Evolutionary conservation across 116 monocot species (phyloP), one percentile per base, ranked within the genome.

Genomic region (Papilionanthe hybrid): DNA sequence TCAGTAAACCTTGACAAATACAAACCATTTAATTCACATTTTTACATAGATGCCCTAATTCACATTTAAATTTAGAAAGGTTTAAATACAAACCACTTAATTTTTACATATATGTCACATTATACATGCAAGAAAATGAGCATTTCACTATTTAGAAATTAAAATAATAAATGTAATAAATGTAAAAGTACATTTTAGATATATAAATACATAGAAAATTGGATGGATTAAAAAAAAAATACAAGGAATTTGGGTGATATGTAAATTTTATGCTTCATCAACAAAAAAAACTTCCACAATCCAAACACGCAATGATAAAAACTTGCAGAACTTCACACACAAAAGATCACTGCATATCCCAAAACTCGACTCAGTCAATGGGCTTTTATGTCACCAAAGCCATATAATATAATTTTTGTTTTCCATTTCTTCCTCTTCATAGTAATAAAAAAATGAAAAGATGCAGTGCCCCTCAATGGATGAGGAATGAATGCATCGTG

Each of bases 401-500:
- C 11, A 29, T 13, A 32, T 28, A 10, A 68, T 32, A 30, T 30
- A 17, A 2, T 11, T 68, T 15, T 37, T 22, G 22, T 58, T 57
- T 17, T 2, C 37, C 37, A 37, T 37, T 37, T 37, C 4, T 37
- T 7, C 7, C 63, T 63, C 63, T 22, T 7, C 7, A 7, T 63
- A 9, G 15, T 66, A 32, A 32, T 69, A 30, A 69, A 32, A 17
- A 37, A 69, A 32, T 12, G 11, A 69, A 69, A 69, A 63, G 63
- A 25, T 63, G 25, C 63, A 63, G 23, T 9, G 25, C 0, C 7
- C 0, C 15, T 15, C 32, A 32, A 11, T 69, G 69, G 69, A 32
- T 32, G 65, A 69, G 69, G 69, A 11, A 69, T 69, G 69, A 69
- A 69, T 69, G 69, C 32, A 69, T 9, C 1, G 37, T 69, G 69